A percentile compares a stretch with the other conserved stretches of the same genome.
Evolutionary conservation across 495 filamentous ascomycete genomes (phyloP).

Genomic region (Hypoxylon intermedium): DNA sequence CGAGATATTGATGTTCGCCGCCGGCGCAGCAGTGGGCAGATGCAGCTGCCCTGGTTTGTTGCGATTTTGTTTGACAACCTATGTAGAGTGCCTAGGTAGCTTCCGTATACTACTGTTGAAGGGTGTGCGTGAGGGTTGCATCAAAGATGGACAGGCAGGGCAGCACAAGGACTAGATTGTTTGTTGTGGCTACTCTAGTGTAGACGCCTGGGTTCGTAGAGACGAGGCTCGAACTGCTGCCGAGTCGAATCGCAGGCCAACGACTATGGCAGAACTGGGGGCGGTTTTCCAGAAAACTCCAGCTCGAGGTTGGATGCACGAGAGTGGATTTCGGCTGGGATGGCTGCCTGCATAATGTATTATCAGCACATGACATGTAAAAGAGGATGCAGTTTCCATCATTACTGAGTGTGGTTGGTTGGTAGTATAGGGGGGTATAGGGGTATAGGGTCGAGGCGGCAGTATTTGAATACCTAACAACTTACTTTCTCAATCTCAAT

Average conservation of each 20-base stretch:
- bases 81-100: no score
- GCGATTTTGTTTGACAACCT: neutral
- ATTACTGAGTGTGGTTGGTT: conserved; percentile 10
- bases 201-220: neutral
- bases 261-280: conserved; percentile 6
- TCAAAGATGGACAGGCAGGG: no score
- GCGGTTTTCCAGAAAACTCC: conserved; percentile 38
- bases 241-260: neutral
- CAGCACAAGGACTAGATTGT: no score
- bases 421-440: neutral
- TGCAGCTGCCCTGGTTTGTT: conserved; percentile 23
- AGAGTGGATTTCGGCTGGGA: conserved; percentile 20
- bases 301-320: conserved; percentile 29
- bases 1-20: conserved; percentile 9
- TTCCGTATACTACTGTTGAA: neutral
- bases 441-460: neutral
- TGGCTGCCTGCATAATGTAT: conserved; percentile 27
- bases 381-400: conserved; percentile 15
- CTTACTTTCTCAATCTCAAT: neutral
- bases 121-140: conserved; percentile 14
- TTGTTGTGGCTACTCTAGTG: no score
- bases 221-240: conserved; percentile 4
- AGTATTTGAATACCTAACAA: neutral
- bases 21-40: conserved; percentile 20
- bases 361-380: conserved; percentile 27